These are phyloP conservation scores for Globisporangium apiculatum DNA, from an alignment of 352 stramenopile genomes.

Conservation along the genomic window DNA sequence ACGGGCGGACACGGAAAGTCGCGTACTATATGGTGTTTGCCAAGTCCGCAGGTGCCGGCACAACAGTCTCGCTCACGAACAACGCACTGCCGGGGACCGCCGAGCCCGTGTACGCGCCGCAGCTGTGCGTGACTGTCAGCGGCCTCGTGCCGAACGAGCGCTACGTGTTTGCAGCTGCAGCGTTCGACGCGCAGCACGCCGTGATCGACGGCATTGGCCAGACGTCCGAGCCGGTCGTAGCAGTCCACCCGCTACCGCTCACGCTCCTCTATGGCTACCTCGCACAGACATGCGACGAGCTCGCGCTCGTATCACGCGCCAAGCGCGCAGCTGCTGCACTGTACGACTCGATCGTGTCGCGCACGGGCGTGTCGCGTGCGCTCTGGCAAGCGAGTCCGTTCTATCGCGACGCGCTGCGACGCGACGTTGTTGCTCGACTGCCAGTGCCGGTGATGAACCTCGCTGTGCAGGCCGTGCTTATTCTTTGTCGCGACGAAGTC, in stretches of 20 bases:
- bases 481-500: slow-evolving; percentile 42
- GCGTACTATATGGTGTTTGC: slow-evolving; percentile 77
- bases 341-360: slow-evolving; percentile 42
- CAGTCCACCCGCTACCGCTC: slow-evolving; percentile 60
- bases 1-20: slow-evolving; percentile 23
- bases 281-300: slow-evolving; percentile 37
- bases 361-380: slow-evolving; percentile 15
- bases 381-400: slow-evolving; percentile 55
- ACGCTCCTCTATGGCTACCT: slow-evolving; percentile 69
- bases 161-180: slow-evolving; percentile 81
- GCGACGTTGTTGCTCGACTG: slow-evolving; percentile 32
- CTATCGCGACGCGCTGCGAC: slow-evolving; percentile 50
- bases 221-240: slow-evolving; percentile 48
- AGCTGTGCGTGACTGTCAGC: slow-evolving; percentile 30
- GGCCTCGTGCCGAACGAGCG: slow-evolving; percentile 57
- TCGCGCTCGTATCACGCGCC: slow-evolving; percentile 20
- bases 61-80: slow-evolving; percentile 73
- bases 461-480: slow-evolving; percentile 40
- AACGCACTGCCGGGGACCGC: slow-evolving; percentile 54
- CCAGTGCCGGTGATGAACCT: slow-evolving; percentile 47
- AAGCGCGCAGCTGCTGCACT: slow-evolving; percentile 34
- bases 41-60: slow-evolving; percentile 61
- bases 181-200: slow-evolving; percentile 56
- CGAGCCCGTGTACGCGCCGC: slow-evolving; percentile 26
- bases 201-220: slow-evolving; percentile 64